Base-by-base conservation (phyloP, 805 yeast species). In the Debaryomyces tyrocola region DNA sequence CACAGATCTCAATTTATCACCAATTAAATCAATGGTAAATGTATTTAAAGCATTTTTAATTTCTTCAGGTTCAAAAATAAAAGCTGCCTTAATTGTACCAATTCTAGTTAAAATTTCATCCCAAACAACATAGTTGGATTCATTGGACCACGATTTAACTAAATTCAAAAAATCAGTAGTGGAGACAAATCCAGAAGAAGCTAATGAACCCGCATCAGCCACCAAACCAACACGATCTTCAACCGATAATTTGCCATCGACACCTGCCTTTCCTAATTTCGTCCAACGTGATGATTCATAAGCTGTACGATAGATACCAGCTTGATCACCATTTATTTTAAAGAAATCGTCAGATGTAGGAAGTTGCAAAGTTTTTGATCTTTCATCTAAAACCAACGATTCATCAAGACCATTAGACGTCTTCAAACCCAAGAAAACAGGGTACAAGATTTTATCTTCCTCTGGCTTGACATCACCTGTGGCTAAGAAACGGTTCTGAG, bases 151-250 rank as follows among this genome's bases (percentile, higher is more conserved):
- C 14, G 76, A 71, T 46, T 78, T 74, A 37, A 85, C 75, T 59
- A 85, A 77, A 50, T 73, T 69, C 54, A 85, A 77, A 59, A 85
- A 75, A 55, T 76, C 82, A 4, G 80, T 71, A 29, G 90, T 80
- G 20, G 83, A 71, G 46, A 84, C 79, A 56, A 78, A 77, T 27
- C 94, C 94, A 15, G 92, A 82, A 21, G 83, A 69, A 4, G 92
- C 81, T 54, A 86, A 74, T 7, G 89, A 79, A 43, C 78, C 81
- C 15, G 87, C 87, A 67, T 87, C 95, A n/a, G 91, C 86, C 40
- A 87, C 85, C 55, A 85, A 75, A 37, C 91, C 92, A 46, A 85
- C 82, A 66, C 89, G 81, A 66, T 87, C 95, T 62, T 84, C 87
- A 43, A 84, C 85, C 9, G 89, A 75, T 56, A 87, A 75, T 55